Percentiles rank a stretch among this genome's conserved stretches.
Conservation (phyloP, 2,329 filamentous ascomycete genomes). For the Colletotrichum tofieldiae region DNA sequence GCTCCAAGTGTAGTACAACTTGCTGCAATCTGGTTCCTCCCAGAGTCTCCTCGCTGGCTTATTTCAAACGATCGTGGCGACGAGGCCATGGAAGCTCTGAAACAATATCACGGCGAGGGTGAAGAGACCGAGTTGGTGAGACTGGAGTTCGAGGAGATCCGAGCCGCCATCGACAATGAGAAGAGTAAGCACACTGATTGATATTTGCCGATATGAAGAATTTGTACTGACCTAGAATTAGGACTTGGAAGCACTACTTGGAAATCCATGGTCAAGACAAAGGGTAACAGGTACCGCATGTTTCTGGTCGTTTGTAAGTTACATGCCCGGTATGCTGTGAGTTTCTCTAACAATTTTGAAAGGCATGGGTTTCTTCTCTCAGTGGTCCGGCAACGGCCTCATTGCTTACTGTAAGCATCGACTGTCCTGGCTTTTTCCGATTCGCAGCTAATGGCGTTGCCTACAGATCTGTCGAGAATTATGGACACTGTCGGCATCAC, state of each 20-base stretch:
- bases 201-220: too few species aligned
- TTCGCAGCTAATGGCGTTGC: neutral
- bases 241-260: slow-evolving; percentile 47
- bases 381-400: slow-evolving; percentile 55
- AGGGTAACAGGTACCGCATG: slow-evolving; percentile 52
- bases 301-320: slow-evolving; percentile 53
- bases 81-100: slow-evolving; percentile 67
- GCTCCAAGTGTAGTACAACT: slow-evolving; percentile 37
- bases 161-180: slow-evolving; percentile 53
- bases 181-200: slow-evolving; percentile 51
- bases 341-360: slow-evolving; percentile 34
- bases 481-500: slow-evolving; percentile 46
- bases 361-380: slow-evolving; percentile 61
- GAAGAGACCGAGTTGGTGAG: slow-evolving; percentile 66
- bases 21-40: slow-evolving; percentile 66
- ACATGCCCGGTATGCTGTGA: too few species aligned
- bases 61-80: slow-evolving; percentile 69
- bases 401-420: slow-evolving; percentile 48
- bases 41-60: slow-evolving; percentile 76
- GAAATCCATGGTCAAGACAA: slow-evolving; percentile 51
- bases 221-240: slow-evolving; percentile 3
- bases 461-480: slow-evolving; percentile 40
- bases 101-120: slow-evolving; percentile 71
- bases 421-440: too few species aligned
- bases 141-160: slow-evolving; percentile 66